Evolutionary conservation across 192 early-diverging fungal species (phyloP), one percentile per base, ranked within the genome.

Genomic region (Umbelopsis sp.): DNA sequence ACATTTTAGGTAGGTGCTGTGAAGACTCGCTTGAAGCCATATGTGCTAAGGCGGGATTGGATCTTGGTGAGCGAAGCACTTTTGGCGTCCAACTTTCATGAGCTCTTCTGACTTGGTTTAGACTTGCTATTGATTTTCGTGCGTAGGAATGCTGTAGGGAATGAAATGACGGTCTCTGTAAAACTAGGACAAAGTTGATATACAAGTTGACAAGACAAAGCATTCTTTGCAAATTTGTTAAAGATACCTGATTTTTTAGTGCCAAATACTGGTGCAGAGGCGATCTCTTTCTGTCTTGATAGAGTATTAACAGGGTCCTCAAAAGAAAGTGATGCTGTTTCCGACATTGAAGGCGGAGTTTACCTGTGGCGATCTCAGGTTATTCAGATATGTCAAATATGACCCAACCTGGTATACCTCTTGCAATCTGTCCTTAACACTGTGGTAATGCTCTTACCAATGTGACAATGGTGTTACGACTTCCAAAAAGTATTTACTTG

Each of bases 341-440:
- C 55, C 30, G 55, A 61, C 55, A 61, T 61, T 61, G 55, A 61
- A 25, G 30, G 55, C 55, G 55, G 55, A 61, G 55, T 61, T 61
- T 61, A 35, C 10, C 37, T 41, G 37, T n/a, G 55, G 30, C 11
- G 25, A 61, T 61, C 55, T 35, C 12, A 41, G 7, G 37, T 41
- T 41, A 41, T 6, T 25, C 12, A 61, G 35, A 61, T 25, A 13
- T 61, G 55, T 61, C 55, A 61, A 61, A 37, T 33, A 27, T 11
- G 15, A 16, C 48, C 48, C 20, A 49, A 20, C 2, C 48, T 35
- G 33, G 1, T 13, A 18, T 13, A 61, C 20, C 55, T 35, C 27
- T 30, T 16, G 53, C 50, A 9, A 58, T 8, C 1, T 41, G 37
- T 41, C 37, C 37, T 35, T 12, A 11, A 2, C 18, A 61, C 4